Percentiles rank a stretch among this genome's conserved stretches.
Conservation (phyloP, 352 stramenopile species). For the Globisporangium canariense region DNA sequence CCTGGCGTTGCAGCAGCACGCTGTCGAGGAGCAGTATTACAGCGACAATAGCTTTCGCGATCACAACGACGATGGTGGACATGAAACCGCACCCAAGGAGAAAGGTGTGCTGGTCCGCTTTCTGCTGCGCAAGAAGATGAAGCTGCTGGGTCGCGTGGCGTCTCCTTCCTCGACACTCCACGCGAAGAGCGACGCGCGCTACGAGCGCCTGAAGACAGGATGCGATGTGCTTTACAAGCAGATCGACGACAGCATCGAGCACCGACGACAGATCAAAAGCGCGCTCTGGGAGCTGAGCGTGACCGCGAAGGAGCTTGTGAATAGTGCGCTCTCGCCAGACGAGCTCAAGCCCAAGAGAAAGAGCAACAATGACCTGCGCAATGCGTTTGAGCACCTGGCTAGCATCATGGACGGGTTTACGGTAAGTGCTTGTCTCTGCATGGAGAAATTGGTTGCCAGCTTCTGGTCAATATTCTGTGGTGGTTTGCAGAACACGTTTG, state of each 20-base stretch:
- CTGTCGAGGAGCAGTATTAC: neutral
- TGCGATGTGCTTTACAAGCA: slow-evolving; percentile 28
- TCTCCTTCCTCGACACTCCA: slow-evolving; percentile 4
- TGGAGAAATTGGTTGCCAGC: neutral
- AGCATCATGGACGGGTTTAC: slow-evolving; percentile 6
- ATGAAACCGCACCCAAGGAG: neutral
- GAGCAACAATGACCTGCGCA: slow-evolving; percentile 2
- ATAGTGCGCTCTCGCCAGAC: neutral
- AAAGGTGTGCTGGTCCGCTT: slow-evolving; percentile 16
- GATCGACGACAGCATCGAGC: slow-evolving; percentile 23
- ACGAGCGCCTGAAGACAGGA: slow-evolving; percentile 30
- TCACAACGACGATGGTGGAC: neutral
- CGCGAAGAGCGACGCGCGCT: slow-evolving; percentile 27
- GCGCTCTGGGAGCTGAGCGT: slow-evolving; percentile 23
- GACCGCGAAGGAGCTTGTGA: slow-evolving; percentile 10
- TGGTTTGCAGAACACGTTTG: slow-evolving; percentile 12
- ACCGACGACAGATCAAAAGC: slow-evolving; percentile 22
- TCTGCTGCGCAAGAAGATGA: slow-evolving; percentile 24
- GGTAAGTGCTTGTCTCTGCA: slow-evolving; percentile 16
- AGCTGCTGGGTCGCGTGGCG: slow-evolving; percentile 4
- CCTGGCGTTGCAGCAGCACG: slow-evolving; percentile 16
- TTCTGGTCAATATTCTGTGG: neutral
- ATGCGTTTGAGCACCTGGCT: slow-evolving; percentile 9
- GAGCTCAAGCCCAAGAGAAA: neutral
- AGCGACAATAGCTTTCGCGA: neutral